Evolutionary conservation across 83 land plant species (phyloP).

Genomic region (Picea abies): DNA sequence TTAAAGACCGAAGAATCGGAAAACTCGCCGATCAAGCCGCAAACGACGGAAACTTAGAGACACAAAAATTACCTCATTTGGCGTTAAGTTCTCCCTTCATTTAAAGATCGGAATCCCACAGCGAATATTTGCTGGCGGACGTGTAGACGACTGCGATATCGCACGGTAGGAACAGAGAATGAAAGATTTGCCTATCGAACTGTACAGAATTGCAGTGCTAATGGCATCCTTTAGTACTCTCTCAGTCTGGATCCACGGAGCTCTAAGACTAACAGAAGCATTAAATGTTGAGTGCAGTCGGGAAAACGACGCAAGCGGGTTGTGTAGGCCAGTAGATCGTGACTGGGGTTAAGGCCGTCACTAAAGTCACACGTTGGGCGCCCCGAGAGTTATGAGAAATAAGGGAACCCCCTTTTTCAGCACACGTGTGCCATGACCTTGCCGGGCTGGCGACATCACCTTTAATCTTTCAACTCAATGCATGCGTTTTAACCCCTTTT

Average conservation of each 20-base stretch:
- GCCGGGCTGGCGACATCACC: not conserved
- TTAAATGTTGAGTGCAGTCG: not conserved
- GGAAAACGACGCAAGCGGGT: not conserved
- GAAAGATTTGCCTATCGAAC: too few species aligned
- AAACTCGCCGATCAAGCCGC: not conserved
- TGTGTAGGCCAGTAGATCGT: not conserved
- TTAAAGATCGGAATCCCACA: not conserved
- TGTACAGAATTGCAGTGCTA: too few species aligned
- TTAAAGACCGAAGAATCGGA: too few species aligned
- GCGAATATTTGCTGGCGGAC: not conserved
- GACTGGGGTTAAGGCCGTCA: not conserved
- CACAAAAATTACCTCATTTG: not conserved
- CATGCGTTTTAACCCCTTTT: too few species aligned
- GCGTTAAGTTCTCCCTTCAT: not conserved
- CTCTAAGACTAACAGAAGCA: not conserved
- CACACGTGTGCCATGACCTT: slow-evolving; percentile 4
- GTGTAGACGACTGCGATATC: too few species aligned
- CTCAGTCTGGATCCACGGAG: not conserved
- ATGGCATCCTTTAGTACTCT: too few species aligned
- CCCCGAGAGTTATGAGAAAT: not conserved
- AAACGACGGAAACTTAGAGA: not conserved
- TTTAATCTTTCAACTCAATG: too few species aligned
- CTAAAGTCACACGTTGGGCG: slow-evolving; percentile 2
- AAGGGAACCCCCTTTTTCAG: not conserved
- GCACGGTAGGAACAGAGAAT: too few species aligned